These are phyloP conservation scores for Hibiscus tridactylites DNA, from an alignment of 345 rosid genomes.

Conservation along the genomic window DNA sequence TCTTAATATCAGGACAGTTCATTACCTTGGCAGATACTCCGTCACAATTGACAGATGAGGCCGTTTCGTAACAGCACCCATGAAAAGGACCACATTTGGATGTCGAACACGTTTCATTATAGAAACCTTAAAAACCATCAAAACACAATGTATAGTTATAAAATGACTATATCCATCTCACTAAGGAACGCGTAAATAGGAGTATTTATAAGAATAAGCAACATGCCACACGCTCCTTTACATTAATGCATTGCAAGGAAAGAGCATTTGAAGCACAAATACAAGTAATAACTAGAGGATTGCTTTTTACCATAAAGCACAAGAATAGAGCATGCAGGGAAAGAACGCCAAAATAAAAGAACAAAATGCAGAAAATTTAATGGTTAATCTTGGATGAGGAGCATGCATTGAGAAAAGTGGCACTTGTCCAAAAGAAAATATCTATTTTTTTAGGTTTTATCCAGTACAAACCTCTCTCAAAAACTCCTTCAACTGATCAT, in stretches of 20 bases:
- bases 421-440: background rate
- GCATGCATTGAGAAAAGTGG: background rate
- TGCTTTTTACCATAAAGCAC: background rate
- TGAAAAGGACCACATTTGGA: conserved; percentile 95
- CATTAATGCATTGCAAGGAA: background rate
- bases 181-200: background rate
- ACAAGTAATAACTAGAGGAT: background rate
- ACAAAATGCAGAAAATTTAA: background rate
- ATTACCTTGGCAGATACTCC: conserved; percentile 81
- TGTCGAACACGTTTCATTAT: conserved; percentile 97
- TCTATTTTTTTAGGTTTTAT: background rate
- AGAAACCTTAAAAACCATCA: conserved; percentile 46
- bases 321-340: background rate
- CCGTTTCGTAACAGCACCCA: conserved; percentile 93
- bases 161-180: background rate
- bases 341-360: background rate
- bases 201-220: background rate
- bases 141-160: background rate
- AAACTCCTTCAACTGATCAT: conserved; percentile 84
- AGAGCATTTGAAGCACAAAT: background rate
- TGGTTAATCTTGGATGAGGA: background rate
- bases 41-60: conserved; percentile 88
- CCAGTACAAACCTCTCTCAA: conserved; percentile 61
- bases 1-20: background rate
- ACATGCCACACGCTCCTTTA: background rate